Evolutionary conservation across 2,329 filamentous ascomycete genomes (phyloP).

Genomic region (Cadophora sp.): DNA sequence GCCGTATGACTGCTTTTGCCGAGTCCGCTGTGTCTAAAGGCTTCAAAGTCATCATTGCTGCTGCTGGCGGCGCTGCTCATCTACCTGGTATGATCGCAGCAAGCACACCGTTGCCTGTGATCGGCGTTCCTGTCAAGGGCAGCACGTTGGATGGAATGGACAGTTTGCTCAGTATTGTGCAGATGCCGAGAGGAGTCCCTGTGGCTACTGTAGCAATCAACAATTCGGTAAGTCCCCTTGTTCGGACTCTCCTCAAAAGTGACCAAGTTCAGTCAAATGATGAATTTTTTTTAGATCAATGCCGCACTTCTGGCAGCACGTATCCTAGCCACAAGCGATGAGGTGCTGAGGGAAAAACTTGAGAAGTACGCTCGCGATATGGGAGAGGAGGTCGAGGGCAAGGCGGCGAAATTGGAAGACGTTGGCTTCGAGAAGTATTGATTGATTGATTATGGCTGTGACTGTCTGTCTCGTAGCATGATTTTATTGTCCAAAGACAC

Average conservation of each 20-base stretch:
- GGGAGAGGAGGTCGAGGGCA: constrained; percentile 68
- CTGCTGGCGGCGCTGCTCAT: constrained; percentile 77
- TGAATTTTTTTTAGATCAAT: constrained; percentile 52
- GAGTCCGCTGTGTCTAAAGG: constrained; percentile 37
- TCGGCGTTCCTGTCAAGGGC: constrained; percentile 79
- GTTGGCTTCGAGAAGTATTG: constrained; percentile 62
- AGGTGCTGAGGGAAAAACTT: constrained; percentile 62
- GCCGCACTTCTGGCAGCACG: constrained; percentile 75
- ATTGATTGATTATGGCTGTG: constrained; percentile 43
- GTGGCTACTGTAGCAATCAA: constrained; percentile 81
- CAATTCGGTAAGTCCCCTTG: constrained; percentile 63
- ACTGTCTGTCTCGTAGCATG: too few species aligned
- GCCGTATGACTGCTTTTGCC: constrained; percentile 72
- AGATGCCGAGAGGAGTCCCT: constrained; percentile 78
- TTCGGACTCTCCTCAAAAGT: neutral
- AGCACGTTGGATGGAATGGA: constrained; percentile 76
- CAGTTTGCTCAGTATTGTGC: constrained; percentile 74
- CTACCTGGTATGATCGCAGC: constrained; percentile 78
- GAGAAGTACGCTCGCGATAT: constrained; percentile 67
- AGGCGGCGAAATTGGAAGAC: constrained; percentile 63
- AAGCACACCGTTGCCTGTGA: constrained; percentile 75
- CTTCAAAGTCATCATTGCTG: constrained; percentile 52
- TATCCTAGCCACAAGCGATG: constrained; percentile 66
- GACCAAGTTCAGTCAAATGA: neutral
- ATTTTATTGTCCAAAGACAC: too few species aligned